A percentile compares a stretch with the other conserved stretches of the same genome.
Evolutionary conservation across 1,284 basidiomycete genomes (phyloP).

Genomic region (Cryptococcus sp.): DNA sequence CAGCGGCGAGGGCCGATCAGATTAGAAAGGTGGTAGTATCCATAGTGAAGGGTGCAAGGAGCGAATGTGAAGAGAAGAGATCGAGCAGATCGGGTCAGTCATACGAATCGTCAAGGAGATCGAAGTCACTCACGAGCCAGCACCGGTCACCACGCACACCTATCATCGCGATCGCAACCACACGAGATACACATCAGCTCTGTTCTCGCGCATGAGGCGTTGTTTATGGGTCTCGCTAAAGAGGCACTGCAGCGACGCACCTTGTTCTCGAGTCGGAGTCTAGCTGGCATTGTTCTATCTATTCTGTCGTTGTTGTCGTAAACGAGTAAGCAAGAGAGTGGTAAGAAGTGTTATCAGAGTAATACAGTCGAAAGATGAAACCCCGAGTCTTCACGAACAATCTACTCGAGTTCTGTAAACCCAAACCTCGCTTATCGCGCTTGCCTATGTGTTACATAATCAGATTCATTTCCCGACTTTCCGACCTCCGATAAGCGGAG

Average conservation of each 20-base stretch:
- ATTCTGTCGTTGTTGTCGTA: not conserved
- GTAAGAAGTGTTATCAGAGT: not conserved
- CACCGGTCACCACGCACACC: conserved; percentile 54
- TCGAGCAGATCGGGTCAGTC: not conserved
- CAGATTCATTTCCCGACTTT: too few relatives aligned
- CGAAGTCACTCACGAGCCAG: conserved; percentile 46
- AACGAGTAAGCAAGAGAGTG: too few relatives aligned
- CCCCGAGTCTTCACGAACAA: not conserved
- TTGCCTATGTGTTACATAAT: conserved; percentile 3
- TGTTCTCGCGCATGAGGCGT: not conserved
- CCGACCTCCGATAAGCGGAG: too few relatives aligned
- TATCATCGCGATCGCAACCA: conserved; percentile 2
- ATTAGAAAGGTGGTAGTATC: not conserved
- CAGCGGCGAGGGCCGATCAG: not conserved
- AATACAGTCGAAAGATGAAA: not conserved
- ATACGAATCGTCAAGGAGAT: too few relatives aligned
- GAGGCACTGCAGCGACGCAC: conserved; percentile 15
- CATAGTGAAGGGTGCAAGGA: not conserved
- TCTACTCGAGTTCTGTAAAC: not conserved
- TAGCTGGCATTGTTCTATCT: conserved; percentile 28
- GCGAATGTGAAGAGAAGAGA: not conserved
- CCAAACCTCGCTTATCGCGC: not conserved
- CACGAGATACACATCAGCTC: not conserved
- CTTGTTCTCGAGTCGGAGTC: conserved; percentile 50
- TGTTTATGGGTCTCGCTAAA: not conserved